These are phyloP conservation scores for Candida hungchunana DNA, from an alignment of 805 yeast species.

Conservation along the genomic window DNA sequence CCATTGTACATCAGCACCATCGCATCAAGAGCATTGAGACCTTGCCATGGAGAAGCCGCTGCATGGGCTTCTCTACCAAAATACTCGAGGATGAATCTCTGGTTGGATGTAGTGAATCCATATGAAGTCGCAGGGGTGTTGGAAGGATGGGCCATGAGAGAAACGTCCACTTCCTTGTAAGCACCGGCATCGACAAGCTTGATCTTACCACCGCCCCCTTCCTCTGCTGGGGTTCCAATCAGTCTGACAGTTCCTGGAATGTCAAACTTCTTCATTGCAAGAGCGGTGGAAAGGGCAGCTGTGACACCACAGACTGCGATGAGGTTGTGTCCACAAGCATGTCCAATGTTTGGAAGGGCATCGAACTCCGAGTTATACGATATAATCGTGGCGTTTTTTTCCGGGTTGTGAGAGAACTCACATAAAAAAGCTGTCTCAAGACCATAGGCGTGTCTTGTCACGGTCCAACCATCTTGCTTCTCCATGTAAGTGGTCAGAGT, in stretches of 20 bases:
- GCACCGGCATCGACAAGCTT: conserved; percentile 12
- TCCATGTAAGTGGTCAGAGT: conserved; percentile 4
- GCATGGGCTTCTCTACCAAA: conserved; percentile 13
- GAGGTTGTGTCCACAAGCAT: conserved; percentile 12
- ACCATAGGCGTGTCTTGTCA: conserved; percentile 7
- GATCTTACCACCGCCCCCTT: conserved; percentile 14
- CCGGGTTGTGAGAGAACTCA: conserved; percentile 2
- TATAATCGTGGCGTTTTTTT: conserved; percentile 1
- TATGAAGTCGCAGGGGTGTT: conserved; percentile 1
- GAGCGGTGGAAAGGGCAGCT: conserved; percentile 6
- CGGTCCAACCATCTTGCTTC: conserved; percentile 5
- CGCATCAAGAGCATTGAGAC: conserved; percentile 11
- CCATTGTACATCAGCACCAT: conserved; percentile 9
- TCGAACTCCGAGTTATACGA: conserved; percentile 13
- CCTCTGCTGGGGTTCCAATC: conserved; percentile 12
- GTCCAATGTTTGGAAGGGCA: conserved; percentile 11
- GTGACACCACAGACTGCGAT: conserved; percentile 12
- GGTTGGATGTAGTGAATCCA: conserved; percentile 6
- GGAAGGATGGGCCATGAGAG: conserved; percentile 11
- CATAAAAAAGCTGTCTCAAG: conserved; percentile 8
- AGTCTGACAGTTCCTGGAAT: conserved; percentile 9
- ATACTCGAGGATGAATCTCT: conserved; percentile 8
- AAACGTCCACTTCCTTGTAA: conserved; percentile 5
- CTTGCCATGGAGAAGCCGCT: conserved; percentile 13
- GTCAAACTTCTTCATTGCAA: conserved; percentile 9